Evolutionary conservation across 257 asterid genomes (phyloP).

Genomic region (Linaria vulgaris): DNA sequence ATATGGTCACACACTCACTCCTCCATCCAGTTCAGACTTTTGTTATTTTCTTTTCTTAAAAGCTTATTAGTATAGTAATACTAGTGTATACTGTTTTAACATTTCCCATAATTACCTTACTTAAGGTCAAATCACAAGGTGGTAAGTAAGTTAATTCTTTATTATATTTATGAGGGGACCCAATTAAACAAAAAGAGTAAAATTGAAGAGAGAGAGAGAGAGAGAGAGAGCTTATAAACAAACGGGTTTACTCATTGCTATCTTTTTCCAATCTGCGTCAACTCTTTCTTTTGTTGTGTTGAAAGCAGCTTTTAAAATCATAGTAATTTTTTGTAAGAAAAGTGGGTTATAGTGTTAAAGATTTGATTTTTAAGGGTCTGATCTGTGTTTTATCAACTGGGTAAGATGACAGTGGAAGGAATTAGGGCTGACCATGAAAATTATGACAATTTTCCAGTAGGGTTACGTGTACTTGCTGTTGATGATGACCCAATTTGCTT

Average conservation of each 20-base stretch:
- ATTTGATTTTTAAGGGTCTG: conserved; percentile 25
- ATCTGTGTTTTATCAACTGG: conserved; percentile 31
- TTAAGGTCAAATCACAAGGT: no score
- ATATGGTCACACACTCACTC: neutral
- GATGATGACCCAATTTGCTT: conserved; percentile 66
- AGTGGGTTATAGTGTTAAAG: conserved; percentile 29
- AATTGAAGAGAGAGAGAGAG: conserved; percentile 1
- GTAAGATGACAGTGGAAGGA: conserved; percentile 46
- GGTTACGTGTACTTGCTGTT: conserved; percentile 67
- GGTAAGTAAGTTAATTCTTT: no score
- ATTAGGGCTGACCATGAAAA: conserved; percentile 32
- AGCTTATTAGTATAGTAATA: conserved; percentile 38
- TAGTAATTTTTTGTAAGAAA: conserved; percentile 42
- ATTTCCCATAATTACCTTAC: no score
- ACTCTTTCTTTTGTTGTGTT: conserved; percentile 3
- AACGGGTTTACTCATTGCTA: conserved; percentile 12
- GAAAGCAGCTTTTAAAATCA: conserved; percentile 16
- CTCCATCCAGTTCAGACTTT: neutral
- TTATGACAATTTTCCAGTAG: conserved; percentile 50
- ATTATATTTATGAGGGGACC: no score
- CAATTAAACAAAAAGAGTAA: no score
- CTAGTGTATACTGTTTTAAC: conserved; percentile 5
- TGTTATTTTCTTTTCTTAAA: conserved; percentile 32
- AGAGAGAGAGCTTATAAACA: conserved; percentile 25
- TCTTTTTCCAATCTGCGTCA: conserved; percentile 22